Percentiles rank a stretch among this genome's conserved stretches.
Evolutionary conservation across 768 basidiomycete species (phyloP).

Genomic region (Termitomyces sp.): DNA sequence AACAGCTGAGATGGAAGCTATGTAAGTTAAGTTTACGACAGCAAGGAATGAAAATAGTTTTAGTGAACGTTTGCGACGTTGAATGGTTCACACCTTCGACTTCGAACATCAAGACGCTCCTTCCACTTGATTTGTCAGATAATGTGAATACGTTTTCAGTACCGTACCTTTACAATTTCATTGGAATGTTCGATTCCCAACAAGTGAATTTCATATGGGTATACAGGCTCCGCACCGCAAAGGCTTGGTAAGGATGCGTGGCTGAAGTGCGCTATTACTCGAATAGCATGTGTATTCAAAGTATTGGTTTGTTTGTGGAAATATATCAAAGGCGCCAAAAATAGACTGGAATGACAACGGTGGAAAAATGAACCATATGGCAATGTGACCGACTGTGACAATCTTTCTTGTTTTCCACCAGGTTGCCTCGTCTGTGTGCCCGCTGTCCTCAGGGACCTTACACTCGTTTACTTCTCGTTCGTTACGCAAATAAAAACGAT

Average conservation of each 20-base stretch:
- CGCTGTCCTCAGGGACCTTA: conserved; percentile 13
- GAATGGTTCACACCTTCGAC: no score
- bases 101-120: no score
- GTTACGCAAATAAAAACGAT: conserved; percentile 9
- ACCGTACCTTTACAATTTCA: no score
- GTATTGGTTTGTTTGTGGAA: background rate
- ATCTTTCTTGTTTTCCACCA: conserved; percentile 4
- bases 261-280: background rate
- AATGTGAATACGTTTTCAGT: background rate
- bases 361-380: background rate
- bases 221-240: background rate
- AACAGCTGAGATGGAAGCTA: background rate
- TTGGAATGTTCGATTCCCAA: background rate
- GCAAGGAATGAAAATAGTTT: no score
- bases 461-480: conserved; percentile 17
- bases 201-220: background rate
- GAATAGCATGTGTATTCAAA: background rate
- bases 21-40: background rate
- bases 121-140: no score
- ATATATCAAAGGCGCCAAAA: background rate
- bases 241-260: background rate
- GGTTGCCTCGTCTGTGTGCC: background rate
- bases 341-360: background rate
- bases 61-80: no score
- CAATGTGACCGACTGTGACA: conserved; percentile 5